A percentile compares a stretch with the other conserved stretches of the same genome.
Evolutionary conservation across 768 basidiomycete species (phyloP).

Genomic region (Russula griseocarnosa): DNA sequence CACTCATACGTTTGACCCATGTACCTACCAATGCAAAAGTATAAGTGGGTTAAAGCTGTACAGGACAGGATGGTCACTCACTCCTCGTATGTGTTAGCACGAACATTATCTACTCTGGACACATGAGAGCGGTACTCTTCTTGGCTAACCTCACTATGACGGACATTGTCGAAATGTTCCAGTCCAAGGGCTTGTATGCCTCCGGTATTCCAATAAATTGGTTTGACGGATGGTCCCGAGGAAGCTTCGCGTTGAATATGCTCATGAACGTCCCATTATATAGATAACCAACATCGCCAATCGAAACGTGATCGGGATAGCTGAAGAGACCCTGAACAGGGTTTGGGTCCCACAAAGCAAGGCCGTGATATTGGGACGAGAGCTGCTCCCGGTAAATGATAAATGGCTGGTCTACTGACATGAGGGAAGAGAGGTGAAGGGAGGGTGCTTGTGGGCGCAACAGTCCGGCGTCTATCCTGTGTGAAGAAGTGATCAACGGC

Average conservation of each 20-base stretch:
- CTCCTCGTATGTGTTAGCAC: background rate
- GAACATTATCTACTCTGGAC: background rate
- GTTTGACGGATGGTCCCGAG: background rate
- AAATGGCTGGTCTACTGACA: too few relatives aligned
- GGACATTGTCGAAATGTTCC: background rate
- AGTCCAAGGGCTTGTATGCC: background rate
- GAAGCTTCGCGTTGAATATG: conserved; percentile 24
- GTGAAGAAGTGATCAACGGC: too few relatives aligned
- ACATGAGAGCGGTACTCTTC: background rate
- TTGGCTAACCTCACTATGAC: background rate
- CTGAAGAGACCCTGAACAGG: conserved; percentile 13
- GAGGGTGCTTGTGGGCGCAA: too few relatives aligned
- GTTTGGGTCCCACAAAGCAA: conserved; percentile 26
- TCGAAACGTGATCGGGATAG: conserved; percentile 15
- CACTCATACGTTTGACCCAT: background rate
- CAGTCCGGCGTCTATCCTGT: too few relatives aligned
- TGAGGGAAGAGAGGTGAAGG: too few relatives aligned
- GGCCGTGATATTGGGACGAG: conserved; percentile 12
- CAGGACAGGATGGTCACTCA: too few relatives aligned
- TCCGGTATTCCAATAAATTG: background rate
- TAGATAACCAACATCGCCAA: conserved; percentile 29
- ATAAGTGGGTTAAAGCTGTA: too few relatives aligned
- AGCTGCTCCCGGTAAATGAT: conserved; percentile 16
- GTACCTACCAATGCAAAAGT: background rate
- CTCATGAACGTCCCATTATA: conserved; percentile 20